Evolutionary conservation across 495 filamentous ascomycete species (phyloP), one percentile per base, ranked within the genome.

Genomic region (Lasiosphaeria miniovina): DNA sequence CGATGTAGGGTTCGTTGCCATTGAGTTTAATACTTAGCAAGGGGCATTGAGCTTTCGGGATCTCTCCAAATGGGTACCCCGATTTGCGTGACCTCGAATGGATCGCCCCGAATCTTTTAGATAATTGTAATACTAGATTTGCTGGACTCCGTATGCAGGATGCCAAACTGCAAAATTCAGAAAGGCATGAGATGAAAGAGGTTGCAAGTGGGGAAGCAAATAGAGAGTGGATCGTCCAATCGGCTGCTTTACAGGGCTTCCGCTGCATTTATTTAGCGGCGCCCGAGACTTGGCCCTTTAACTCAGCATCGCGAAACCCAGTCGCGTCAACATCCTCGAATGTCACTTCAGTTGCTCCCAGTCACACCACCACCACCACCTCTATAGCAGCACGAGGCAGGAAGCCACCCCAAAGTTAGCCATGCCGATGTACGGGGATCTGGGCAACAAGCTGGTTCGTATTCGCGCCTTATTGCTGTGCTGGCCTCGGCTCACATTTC

Each of bases 401-500:
- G 17, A n/a, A 41, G 8, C 6, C 8, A 12, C 17, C 50, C 9
- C 17, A 49, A 56, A 8, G 8, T 7, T 51, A 50, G 65, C 55
- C 11, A 72, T 72, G 69, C 71, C 70, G 33, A 96, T 97, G 92
- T 94, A 97, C 78, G 93, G 93, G 61, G 93, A 97, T 69, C 76
- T 91, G 41, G 91, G 89, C 38, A 91, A 91, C 69, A 97, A 96
- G 74, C 71, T 93, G 68, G 88, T 90, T 72, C 17, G 77, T 73
- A 57, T 54, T 61, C 59, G 35, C 33, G 40, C 52, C 32, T 53
- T 49, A 6, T 35, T 3, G 24, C 54, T 35, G 14, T 36, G 41
- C 36, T 33, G 36, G 49, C 57, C 51, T 34, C 15, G 52, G 53
- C 67, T 65, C 51, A 65, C 64, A 66, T 58, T 64, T 48, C 57